Base-by-base conservation (phyloP, 139 green algal genomes). In the Edaphochlamys debaryana region DNA sequence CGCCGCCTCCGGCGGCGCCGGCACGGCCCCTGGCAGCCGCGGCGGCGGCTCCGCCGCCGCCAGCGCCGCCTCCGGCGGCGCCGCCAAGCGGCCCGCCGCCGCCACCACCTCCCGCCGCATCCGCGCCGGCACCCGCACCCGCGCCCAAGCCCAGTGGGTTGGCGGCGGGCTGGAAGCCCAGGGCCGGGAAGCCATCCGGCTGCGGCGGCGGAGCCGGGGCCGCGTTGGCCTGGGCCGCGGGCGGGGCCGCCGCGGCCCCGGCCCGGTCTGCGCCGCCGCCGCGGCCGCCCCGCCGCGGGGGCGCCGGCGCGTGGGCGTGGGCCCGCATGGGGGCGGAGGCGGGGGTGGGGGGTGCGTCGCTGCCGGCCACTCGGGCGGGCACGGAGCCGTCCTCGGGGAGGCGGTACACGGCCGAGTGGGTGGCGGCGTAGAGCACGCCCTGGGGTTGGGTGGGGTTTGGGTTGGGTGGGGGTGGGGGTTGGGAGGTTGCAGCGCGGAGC, bases 371-470 rank as follows among this genome's bases (percentile, higher is more conserved):
- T 20, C 73, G 73, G 0, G 41, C 32, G 1, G 58, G 56, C 29
- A 69, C 73, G 56, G 38, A 29, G 37, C 73, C 73, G 7, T 69
- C 38, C 48, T 69, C 73, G 8, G 56, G n/a, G 9, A 80, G 29
- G 29, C 41, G 73, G 54, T 80, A 80, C 19, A 69, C 56, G 8
- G 73, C 73, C 9, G 38, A 41, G 25, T 60, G 56, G 73, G 73
- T 80, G 36, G 73, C 73, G 38, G 73, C 73, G 56, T 69, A 80
- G 38, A 80, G 58, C 17, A 56, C 56, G 56, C 73, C 50, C 38
- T 69, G 68, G 23, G 41, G 27, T n/a, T n/a, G n/a, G n/a, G n/a
- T n/a, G n/a, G n/a, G n/a, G n/a, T n/a, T n/a, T n/a, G n/a, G n/a
- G n/a, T n/a, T n/a, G n/a, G n/a, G n/a, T n/a, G n/a, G n/a, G n/a